Percentiles rank a stretch among this genome's conserved stretches.
Evolutionary conservation across 768 basidiomycete species (phyloP).

Genomic region (Boletus sensibilis): DNA sequence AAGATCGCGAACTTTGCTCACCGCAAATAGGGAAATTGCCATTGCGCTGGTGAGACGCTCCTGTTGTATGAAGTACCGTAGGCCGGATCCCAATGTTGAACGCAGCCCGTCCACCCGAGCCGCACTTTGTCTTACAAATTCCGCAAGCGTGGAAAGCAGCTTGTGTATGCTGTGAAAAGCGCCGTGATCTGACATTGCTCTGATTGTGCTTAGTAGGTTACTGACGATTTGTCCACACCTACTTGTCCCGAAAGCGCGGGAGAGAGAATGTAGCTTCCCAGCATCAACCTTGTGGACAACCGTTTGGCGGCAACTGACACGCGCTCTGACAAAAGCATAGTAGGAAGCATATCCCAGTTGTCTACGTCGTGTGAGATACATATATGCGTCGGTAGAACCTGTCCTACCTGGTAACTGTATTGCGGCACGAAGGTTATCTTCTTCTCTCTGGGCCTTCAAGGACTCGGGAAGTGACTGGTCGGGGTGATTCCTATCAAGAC

Average conservation of each 20-base stretch:
- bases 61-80: conserved; percentile 20
- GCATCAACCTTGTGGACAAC: conserved; percentile 53
- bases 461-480: conserved; percentile 25
- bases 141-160: conserved; percentile 16
- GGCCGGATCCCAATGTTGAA: conserved; percentile 2
- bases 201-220: neutral
- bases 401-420: conserved; percentile 64
- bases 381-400: neutral
- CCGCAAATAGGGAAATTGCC: conserved; percentile 37
- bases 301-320: conserved; percentile 63
- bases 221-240: conserved; percentile 21
- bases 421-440: conserved; percentile 56
- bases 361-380: conserved; percentile 38
- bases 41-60: conserved; percentile 36
- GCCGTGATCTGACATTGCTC: neutral
- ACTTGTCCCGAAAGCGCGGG: conserved; percentile 34
- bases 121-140: conserved; percentile 22
- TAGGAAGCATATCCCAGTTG: conserved; percentile 49
- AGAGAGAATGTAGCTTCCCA: conserved; percentile 54
- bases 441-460: conserved; percentile 42
- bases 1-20: conserved; percentile 14
- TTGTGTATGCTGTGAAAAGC: conserved; percentile 11
- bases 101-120: conserved; percentile 12
- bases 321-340: conserved; percentile 45
- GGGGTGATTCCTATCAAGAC: conserved; percentile 12